Percentiles rank a stretch among this genome's conserved stretches.
Conservation (phyloP, 2,329 filamentous ascomycete species). For the Hirsutella minnesotensis region DNA sequence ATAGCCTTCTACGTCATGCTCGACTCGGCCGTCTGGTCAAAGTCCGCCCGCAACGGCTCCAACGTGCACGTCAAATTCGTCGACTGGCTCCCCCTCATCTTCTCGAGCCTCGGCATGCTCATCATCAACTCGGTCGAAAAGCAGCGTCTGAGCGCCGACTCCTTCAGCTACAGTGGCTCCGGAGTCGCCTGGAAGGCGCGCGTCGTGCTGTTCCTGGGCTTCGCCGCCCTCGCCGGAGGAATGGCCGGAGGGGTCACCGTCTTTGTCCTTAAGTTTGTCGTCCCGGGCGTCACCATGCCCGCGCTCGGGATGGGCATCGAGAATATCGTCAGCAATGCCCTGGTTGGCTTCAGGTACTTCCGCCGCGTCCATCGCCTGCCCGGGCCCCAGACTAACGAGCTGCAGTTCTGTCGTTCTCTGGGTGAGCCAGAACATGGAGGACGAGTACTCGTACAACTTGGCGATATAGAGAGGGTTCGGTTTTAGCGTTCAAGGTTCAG, state of each 20-base stretch:
- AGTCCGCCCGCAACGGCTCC: slow-evolving; percentile 46
- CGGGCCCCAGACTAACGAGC: no score
- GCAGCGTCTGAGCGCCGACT: slow-evolving; percentile 50
- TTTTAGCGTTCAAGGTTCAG: no score
- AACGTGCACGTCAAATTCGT: slow-evolving; percentile 51
- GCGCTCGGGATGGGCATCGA: slow-evolving; percentile 53
- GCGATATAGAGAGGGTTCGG: slow-evolving; percentile 25
- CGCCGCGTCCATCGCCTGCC: no score
- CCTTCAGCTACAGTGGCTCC: slow-evolving; percentile 48
- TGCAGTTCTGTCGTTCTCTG: slow-evolving; percentile 50
- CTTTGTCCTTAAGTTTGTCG: slow-evolving; percentile 53
- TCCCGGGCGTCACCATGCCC: slow-evolving; percentile 44
- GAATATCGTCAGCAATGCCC: slow-evolving; percentile 53
- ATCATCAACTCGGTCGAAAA: slow-evolving; percentile 63
- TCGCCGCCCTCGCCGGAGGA: slow-evolving; percentile 52
- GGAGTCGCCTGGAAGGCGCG: slow-evolving; percentile 59
- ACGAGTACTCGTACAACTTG: slow-evolving; percentile 58
- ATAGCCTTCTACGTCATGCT: slow-evolving; percentile 58
- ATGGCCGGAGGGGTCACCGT: slow-evolving; percentile 60
- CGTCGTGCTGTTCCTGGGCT: slow-evolving; percentile 55
- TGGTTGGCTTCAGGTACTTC: slow-evolving; percentile 46
- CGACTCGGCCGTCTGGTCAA: slow-evolving; percentile 56
- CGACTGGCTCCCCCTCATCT: slow-evolving; percentile 60
- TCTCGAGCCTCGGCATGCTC: slow-evolving; percentile 55
- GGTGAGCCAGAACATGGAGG: slow-evolving; percentile 63